Conservation (phyloP, 495 filamentous ascomycete species). For the Margaritispora aquatica region DNA sequence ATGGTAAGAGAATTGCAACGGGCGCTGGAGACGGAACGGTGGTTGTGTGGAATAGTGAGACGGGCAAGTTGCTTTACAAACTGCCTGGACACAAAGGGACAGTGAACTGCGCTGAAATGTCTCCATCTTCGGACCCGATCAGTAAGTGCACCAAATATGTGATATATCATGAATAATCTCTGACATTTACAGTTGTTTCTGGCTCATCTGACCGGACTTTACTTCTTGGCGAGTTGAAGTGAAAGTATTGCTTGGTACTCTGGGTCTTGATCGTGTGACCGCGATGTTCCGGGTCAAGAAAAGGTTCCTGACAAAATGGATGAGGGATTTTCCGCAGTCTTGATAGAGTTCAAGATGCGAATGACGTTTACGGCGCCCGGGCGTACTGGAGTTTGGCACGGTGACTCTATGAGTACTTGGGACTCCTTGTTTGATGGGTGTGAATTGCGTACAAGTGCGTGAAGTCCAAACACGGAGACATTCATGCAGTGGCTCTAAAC, state of each 20-base stretch:
- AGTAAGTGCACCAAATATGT: slow-evolving; percentile 55
- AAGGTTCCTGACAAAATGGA: neutral
- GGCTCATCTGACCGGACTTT: slow-evolving; percentile 77
- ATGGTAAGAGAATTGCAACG: slow-evolving; percentile 78
- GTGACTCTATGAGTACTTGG: neutral
- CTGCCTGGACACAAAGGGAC: slow-evolving; percentile 92
- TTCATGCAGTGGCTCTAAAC: slow-evolving; percentile 1
- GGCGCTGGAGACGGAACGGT: slow-evolving; percentile 88
- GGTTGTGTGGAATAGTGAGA: slow-evolving; percentile 80
- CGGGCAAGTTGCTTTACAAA: slow-evolving; percentile 85
- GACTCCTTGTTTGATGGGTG: slow-evolving; percentile 1
- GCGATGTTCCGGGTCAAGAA: neutral
- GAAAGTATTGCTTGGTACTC: slow-evolving; percentile 17
- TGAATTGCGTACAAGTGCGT: neutral
- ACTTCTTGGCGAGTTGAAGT: slow-evolving; percentile 68
- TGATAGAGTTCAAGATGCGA: neutral
- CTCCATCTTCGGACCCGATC: slow-evolving; percentile 74
- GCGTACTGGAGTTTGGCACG: slow-evolving; percentile 5
- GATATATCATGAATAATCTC: slow-evolving; percentile 9
- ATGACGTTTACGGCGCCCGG: slow-evolving; percentile 2
- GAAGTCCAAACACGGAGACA: neutral
- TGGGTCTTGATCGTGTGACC: neutral
- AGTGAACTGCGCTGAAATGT: slow-evolving; percentile 92
- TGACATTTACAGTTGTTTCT: slow-evolving; percentile 61
- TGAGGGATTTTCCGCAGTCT: neutral